Percentiles rank a stretch among this genome's conserved stretches.
Conservation (phyloP, 768 basidiomycete genomes). For the Xerocomellus chrysenteron region DNA sequence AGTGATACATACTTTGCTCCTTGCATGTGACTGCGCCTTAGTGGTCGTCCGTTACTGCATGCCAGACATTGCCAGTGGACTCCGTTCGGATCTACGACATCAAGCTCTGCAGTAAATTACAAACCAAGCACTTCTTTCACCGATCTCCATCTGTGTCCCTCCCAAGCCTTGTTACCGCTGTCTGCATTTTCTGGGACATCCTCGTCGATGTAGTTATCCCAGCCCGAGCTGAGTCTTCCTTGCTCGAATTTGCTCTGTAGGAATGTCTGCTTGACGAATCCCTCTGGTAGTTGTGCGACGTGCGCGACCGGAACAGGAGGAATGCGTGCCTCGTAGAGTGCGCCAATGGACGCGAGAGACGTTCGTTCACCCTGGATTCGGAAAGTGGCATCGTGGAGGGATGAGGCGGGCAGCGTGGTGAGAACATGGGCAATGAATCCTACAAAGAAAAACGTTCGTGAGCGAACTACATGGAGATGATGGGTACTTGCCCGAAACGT, state of each 20-base stretch:
- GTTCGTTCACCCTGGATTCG: too few relatives aligned
- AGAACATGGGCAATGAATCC: conserved; percentile 38
- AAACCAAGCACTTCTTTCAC: conserved; percentile 12
- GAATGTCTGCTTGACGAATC: conserved; percentile 29
- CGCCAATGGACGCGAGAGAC: too few relatives aligned
- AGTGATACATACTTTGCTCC: too few relatives aligned
- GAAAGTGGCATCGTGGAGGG: conserved; percentile 21
- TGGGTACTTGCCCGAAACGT: conserved; percentile 33
- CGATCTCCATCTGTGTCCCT: conserved; percentile 33
- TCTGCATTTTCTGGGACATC: conserved; percentile 32
- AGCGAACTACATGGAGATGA: neutral
- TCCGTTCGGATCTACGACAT: too few relatives aligned
- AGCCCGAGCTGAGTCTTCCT: conserved; percentile 29
- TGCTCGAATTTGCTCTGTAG: conserved; percentile 30
- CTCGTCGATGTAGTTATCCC: conserved; percentile 14
- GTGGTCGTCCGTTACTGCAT: too few relatives aligned
- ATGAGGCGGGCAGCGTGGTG: conserved; percentile 27
- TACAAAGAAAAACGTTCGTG: conserved; percentile 9
- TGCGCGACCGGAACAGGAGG: conserved; percentile 22
- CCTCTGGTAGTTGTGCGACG: conserved; percentile 17
- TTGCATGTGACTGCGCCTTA: too few relatives aligned
- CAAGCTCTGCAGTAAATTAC: too few relatives aligned
- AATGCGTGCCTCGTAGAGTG: conserved; percentile 19
- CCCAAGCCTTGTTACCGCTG: conserved; percentile 34
- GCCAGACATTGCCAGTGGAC: too few relatives aligned